A percentile compares a stretch with the other conserved stretches of the same genome.
Evolutionary conservation across 2,329 filamentous ascomycete genomes (phyloP).

Genomic region (Fonsecaea multimorphosa): DNA sequence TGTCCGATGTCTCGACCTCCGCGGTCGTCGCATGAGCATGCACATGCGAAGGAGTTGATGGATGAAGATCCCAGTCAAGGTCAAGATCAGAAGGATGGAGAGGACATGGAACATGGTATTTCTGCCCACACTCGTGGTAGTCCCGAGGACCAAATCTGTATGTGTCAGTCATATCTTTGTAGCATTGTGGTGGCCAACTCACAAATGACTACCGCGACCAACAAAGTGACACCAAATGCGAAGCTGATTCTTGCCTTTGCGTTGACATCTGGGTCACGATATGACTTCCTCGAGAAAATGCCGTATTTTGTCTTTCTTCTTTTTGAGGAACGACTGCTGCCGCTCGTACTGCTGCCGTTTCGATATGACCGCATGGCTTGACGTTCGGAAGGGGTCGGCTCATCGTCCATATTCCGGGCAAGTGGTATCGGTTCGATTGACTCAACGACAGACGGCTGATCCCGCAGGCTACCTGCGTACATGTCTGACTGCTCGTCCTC

Average conservation of each 20-base stretch:
- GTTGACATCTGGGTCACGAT: constrained; percentile 45
- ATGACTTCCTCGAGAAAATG: constrained; percentile 59
- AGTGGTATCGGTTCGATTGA: neutral
- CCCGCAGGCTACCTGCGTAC: constrained; percentile 20
- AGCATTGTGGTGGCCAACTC: constrained; percentile 48
- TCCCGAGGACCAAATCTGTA: constrained; percentile 74
- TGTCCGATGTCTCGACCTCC: constrained; percentile 43
- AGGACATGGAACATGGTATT: constrained; percentile 78
- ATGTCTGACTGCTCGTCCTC: constrained; percentile 30
- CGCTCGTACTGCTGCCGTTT: constrained; percentile 20
- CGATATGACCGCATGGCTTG: constrained; percentile 15
- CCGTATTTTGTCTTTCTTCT: constrained; percentile 8
- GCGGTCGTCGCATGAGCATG: constrained; percentile 65
- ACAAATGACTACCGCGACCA: constrained; percentile 69
- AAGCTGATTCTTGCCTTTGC: constrained; percentile 59
- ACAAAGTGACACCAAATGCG: constrained; percentile 68
- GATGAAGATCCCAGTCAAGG: constrained; percentile 78
- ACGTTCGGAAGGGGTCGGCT: constrained; percentile 11
- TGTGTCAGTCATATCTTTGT: constrained; percentile 17
- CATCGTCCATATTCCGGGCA: constrained; percentile 19
- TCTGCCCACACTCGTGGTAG: constrained; percentile 67
- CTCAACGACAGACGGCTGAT: neutral
- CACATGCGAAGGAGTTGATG: constrained; percentile 77
- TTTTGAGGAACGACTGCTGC: constrained; percentile 18
- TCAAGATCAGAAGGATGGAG: constrained; percentile 76